Conservation (phyloP, 2,329 filamentous ascomycete genomes). For the Verticillium nubilum region DNA sequence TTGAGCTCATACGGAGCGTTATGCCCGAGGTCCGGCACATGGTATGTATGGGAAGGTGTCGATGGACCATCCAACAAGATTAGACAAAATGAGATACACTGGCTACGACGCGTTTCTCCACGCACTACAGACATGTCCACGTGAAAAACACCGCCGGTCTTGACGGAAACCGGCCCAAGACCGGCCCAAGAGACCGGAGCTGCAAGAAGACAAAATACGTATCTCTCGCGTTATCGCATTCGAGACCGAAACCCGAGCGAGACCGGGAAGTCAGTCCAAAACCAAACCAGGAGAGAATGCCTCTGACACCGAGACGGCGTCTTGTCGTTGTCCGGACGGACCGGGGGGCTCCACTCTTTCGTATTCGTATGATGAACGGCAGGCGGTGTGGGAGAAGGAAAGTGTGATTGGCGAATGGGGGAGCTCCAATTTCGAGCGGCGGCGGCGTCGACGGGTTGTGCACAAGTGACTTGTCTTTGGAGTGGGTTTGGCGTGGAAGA, state of each 20-base stretch:
- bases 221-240: background rate
- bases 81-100: background rate
- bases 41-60: background rate
- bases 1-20: background rate
- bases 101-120: background rate
- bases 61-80: background rate
- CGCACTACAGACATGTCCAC: background rate
- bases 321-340: background rate
- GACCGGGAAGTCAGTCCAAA: too few species aligned
- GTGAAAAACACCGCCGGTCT: background rate
- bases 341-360: background rate
- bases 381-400: background rate
- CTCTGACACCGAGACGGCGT: background rate
- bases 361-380: conserved; percentile 1
- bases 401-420: background rate
- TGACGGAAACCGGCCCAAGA: background rate
- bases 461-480: background rate
- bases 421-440: background rate
- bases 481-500: background rate
- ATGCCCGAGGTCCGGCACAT: background rate
- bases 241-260: background rate
- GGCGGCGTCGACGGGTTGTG: background rate
- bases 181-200: too few species aligned
- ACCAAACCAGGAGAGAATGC: background rate
- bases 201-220: background rate